These are phyloP conservation scores for Setaria viridis DNA, from an alignment of 202 grass and related monocot species.

Conservation along the genomic window DNA sequence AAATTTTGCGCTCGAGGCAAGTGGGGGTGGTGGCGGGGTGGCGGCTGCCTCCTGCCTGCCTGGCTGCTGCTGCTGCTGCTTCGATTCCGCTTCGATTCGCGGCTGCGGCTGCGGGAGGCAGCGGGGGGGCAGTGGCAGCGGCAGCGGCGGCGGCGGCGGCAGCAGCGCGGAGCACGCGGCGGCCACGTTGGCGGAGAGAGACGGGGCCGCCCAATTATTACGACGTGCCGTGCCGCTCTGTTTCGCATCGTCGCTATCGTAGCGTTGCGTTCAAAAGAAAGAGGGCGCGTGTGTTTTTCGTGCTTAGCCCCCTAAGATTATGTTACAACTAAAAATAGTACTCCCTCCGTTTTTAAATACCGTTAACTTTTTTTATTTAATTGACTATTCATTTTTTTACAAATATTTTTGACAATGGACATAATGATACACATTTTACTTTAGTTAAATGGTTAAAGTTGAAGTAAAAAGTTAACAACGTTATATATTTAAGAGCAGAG, in stretches of 20 bases:
- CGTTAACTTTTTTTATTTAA: no score
- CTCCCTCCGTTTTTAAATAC: no score
- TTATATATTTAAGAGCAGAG: no score
- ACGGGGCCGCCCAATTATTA: not conserved
- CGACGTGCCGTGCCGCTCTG: constrained; percentile 1
- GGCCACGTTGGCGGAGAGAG: constrained; percentile 32
- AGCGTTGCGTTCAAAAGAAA: not conserved
- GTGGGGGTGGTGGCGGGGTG: not conserved
- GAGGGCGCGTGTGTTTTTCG: not conserved
- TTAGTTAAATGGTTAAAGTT: no score
- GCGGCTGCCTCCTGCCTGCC: not conserved
- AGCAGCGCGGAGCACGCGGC: not conserved
- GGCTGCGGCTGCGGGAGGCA: not conserved
- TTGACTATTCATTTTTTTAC: no score
- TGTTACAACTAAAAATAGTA: no score
- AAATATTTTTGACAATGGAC: no score
- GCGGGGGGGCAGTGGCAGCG: not conserved
- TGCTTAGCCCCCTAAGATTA: not conserved
- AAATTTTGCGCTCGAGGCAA: constrained; percentile 22
- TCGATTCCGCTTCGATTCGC: constrained; percentile 29
- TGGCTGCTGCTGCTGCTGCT: not conserved
- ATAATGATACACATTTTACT: no score
- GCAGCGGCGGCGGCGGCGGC: not conserved
- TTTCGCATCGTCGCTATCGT: not conserved
- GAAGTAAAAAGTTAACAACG: no score